Conservation (phyloP, 371 early-diverging fungal species). For the Mucor lusitanicus region DNA sequence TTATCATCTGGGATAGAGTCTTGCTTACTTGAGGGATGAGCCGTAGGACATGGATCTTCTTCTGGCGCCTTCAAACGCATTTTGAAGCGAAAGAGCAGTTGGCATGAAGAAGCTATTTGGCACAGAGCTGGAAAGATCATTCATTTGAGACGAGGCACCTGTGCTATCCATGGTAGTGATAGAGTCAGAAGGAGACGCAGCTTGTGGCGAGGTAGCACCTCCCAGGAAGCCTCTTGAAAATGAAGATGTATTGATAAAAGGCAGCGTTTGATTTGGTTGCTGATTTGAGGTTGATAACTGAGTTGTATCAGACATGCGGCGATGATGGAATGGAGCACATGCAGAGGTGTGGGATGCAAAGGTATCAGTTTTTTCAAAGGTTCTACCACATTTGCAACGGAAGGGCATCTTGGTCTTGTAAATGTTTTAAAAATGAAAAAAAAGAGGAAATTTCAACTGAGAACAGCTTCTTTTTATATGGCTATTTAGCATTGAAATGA, state of each 20-base stretch:
- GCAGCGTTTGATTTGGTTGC: constrained; percentile 22
- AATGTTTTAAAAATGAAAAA: constrained; percentile 3
- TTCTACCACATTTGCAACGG: constrained; percentile 58
- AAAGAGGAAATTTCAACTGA: constrained; percentile 15
- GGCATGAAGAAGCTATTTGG: constrained; percentile 43
- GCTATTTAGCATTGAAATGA: neutral
- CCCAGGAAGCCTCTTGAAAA: constrained; percentile 21
- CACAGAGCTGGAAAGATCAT: constrained; percentile 18
- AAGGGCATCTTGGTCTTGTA: constrained; percentile 42
- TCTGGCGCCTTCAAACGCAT: constrained; percentile 55
- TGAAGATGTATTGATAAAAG: constrained; percentile 24
- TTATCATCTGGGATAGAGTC: neutral
- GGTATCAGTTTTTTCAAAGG: constrained; percentile 55
- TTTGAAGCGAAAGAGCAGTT: constrained; percentile 49
- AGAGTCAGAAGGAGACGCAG: constrained; percentile 23
- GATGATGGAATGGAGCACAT: constrained; percentile 52
- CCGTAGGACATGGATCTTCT: constrained; percentile 53
- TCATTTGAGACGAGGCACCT: neutral
- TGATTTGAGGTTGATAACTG: constrained; percentile 19
- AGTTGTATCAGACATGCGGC: constrained; percentile 45
- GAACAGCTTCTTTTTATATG: constrained; percentile 9
- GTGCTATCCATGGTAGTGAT: constrained; percentile 1
- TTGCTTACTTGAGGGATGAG: neutral
- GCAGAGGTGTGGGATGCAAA: constrained; percentile 51
- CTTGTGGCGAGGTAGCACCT: constrained; percentile 25